Percentiles rank a stretch among this genome's conserved stretches.
These are phyloP conservation scores for Paspalum notatum DNA, from an alignment of 176 grass and related monocot species.

Conservation along the genomic window DNA sequence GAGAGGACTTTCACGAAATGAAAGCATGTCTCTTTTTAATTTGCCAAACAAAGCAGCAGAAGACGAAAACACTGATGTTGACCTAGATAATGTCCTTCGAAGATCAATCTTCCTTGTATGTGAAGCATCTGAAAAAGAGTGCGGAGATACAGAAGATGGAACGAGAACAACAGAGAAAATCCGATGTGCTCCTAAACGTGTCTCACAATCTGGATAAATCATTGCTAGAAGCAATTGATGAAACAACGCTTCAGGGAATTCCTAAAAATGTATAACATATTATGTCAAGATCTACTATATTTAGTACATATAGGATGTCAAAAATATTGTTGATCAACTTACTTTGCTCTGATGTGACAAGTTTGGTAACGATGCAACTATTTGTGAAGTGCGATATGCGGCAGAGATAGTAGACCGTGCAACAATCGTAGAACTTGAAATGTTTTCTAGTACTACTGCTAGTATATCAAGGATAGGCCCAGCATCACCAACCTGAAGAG, in stretches of 20 bases:
- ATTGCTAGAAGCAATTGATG: slow-evolving; percentile 90
- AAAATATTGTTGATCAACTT: slow-evolving; percentile 38
- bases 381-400: slow-evolving; percentile 85
- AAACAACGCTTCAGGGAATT: slow-evolving; percentile 93
- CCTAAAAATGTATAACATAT: slow-evolving; percentile 48
- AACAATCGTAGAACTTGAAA: slow-evolving; percentile 62
- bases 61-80: slow-evolving; percentile 93
- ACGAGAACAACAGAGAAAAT: slow-evolving; percentile 95
- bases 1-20: slow-evolving; percentile 55
- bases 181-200: slow-evolving; percentile 75
- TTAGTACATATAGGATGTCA: slow-evolving; percentile 3
- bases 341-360: slow-evolving; percentile 83
- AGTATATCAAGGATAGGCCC: slow-evolving; percentile 92
- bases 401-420: slow-evolving; percentile 81
- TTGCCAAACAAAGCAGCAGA: slow-evolving; percentile 97
- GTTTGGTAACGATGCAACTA: slow-evolving; percentile 86
- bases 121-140: slow-evolving; percentile 42
- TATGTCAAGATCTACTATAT: slow-evolving; percentile 14
- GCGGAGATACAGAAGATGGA: slow-evolving; percentile 85
- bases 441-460: slow-evolving; percentile 83
- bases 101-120: slow-evolving; percentile 52
- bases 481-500: slow-evolving; percentile 85
- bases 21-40: slow-evolving; percentile 74
- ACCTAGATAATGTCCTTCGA: slow-evolving; percentile 73
- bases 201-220: slow-evolving; percentile 86